A percentile compares a stretch with the other conserved stretches of the same genome.
These are phyloP conservation scores for Vitis rupestris DNA, from an alignment of 164 flowering plant species.

Conservation along the genomic window DNA sequence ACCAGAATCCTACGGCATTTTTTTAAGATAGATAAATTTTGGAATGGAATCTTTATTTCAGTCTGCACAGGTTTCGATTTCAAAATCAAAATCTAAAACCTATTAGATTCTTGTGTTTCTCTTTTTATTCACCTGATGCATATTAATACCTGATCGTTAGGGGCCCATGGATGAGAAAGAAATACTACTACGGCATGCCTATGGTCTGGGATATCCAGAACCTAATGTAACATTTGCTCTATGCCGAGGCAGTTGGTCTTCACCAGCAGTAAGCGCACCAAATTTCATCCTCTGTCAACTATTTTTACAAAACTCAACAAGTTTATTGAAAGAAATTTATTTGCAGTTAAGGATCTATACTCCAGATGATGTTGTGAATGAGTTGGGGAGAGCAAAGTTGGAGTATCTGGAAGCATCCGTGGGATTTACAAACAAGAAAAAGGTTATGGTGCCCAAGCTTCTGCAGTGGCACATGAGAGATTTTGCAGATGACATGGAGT, in stretches of 20 bases:
- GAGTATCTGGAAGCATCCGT: conserved; percentile 89
- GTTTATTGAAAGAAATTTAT: conserved; percentile 3
- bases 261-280: conserved; percentile 78
- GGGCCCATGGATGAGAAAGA: conserved; percentile 61
- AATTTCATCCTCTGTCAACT: too few relatives aligned
- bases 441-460: conserved; percentile 81
- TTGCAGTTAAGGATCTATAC: conserved; percentile 81
- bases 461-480: conserved; percentile 87
- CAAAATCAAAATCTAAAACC: background rate
- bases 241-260: conserved; percentile 93
- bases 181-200: conserved; percentile 62
- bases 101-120: background rate
- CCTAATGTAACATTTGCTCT: conserved; percentile 91
- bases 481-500: conserved; percentile 82
- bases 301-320: background rate
- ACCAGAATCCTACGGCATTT: too few relatives aligned
- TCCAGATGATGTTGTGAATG: conserved; percentile 66
- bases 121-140: conserved; percentile 1
- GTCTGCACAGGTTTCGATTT: too few relatives aligned
- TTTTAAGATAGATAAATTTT: too few relatives aligned
- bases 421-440: conserved; percentile 71
- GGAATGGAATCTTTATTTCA: too few relatives aligned
- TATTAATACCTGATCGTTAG: conserved; percentile 22
- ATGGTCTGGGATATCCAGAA: conserved; percentile 85
- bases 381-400: conserved; percentile 72